Percentiles rank a stretch among this genome's conserved stretches.
Evolutionary conservation across 805 yeast genomes (phyloP).

Genomic region (Wickerhamiella kurtzmanii): DNA sequence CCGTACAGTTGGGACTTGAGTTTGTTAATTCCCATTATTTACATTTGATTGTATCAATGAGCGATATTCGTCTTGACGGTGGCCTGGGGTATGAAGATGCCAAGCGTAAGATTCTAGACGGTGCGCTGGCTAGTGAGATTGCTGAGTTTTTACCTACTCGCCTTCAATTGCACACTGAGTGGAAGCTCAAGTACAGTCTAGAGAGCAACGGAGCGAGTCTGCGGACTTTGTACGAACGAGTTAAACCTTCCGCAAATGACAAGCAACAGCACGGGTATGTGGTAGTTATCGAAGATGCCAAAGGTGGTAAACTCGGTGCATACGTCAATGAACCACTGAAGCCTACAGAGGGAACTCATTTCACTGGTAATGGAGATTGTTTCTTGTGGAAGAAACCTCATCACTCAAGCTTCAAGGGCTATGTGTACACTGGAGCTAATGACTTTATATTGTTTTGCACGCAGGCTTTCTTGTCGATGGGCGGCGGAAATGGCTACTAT

Average conservation of each 20-base stretch:
- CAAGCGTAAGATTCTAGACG: conserved; percentile 42
- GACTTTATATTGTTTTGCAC: conserved; percentile 78
- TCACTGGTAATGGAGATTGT: conserved; percentile 91
- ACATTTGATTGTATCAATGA: background rate
- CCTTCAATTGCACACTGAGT: conserved; percentile 58
- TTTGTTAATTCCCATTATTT: background rate
- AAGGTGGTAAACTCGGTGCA: conserved; percentile 60
- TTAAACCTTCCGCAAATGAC: conserved; percentile 34
- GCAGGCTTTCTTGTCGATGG: conserved; percentile 62
- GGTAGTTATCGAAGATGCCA: conserved; percentile 52
- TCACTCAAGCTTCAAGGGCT: conserved; percentile 48
- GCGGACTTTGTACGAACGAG: conserved; percentile 53
- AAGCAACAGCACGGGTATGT: conserved; percentile 47
- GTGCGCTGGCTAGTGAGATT: conserved; percentile 59
- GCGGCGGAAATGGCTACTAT: conserved; percentile 86
- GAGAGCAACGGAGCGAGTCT: conserved; percentile 89
- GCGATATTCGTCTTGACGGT: background rate
- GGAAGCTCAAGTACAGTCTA: conserved; percentile 70
- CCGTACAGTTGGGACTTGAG: background rate
- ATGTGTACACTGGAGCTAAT: conserved; percentile 76
- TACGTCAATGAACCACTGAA: conserved; percentile 56
- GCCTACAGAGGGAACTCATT: conserved; percentile 50
- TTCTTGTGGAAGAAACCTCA: conserved; percentile 71
- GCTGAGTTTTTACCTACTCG: conserved; percentile 64
- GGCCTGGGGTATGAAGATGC: background rate